These are phyloP conservation scores for Xylaria sp. DNA, from an alignment of 2,329 filamentous ascomycete species.

Conservation along the genomic window DNA sequence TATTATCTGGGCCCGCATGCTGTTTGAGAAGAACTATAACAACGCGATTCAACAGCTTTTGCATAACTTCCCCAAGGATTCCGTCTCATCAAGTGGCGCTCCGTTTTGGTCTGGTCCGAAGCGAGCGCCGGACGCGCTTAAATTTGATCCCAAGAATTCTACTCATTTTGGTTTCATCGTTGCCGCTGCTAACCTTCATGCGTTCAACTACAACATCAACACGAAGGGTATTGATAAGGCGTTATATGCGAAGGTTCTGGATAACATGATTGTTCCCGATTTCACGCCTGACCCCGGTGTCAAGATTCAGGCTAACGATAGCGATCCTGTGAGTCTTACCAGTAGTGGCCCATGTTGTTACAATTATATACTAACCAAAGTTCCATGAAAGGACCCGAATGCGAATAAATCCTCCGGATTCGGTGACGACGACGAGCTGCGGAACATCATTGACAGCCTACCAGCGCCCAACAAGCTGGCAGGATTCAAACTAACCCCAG, in stretches of 20 bases:
- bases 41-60: slow-evolving; percentile 95
- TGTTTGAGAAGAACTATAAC: slow-evolving; percentile 97
- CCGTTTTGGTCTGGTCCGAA: slow-evolving; percentile 99
- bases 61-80: slow-evolving; percentile 97
- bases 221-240: slow-evolving; percentile 73
- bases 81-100: slow-evolving; percentile 83
- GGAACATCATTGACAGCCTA: slow-evolving; percentile 72
- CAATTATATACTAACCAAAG: slow-evolving; percentile 10
- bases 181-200: slow-evolving; percentile 88
- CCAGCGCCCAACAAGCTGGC: slow-evolving; percentile 81
- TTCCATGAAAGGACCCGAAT: slow-evolving; percentile 72
- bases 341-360: neutral
- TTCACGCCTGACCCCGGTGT: slow-evolving; percentile 89
- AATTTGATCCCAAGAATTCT: slow-evolving; percentile 82
- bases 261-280: slow-evolving; percentile 94
- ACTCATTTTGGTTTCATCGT: slow-evolving; percentile 90
- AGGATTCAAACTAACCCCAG: slow-evolving; percentile 86
- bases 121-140: slow-evolving; percentile 88
- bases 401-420: slow-evolving; percentile 71
- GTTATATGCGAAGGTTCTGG: slow-evolving; percentile 79
- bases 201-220: slow-evolving; percentile 97
- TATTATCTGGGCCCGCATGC: slow-evolving; percentile 89
- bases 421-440: slow-evolving; percentile 77
- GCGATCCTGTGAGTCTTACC: slow-evolving; percentile 70
- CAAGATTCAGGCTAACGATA: slow-evolving; percentile 96